Evolutionary conservation across 768 basidiomycete genomes (phyloP).

Genomic region (Cystofilobasidium ferigula): DNA sequence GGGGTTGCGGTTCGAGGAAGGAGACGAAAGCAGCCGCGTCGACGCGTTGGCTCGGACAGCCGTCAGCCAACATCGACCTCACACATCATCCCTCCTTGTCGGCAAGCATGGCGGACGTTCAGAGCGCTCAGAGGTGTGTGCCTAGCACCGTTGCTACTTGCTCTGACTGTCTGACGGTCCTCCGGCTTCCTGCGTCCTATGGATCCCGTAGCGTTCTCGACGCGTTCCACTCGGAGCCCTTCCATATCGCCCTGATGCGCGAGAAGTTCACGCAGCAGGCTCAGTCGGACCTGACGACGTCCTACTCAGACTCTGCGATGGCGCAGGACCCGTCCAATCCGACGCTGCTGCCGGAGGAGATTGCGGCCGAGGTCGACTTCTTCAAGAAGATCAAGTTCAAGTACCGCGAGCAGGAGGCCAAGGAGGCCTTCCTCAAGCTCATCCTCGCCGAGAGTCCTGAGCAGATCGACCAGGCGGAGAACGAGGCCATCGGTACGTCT

Average conservation of each 20-base stretch:
- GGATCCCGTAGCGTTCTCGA: not conserved
- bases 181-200: not conserved
- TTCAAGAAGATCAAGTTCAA: constrained; percentile 75
- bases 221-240: constrained; percentile 3
- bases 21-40: not conserved
- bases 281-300: constrained; percentile 15
- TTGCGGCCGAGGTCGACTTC: constrained; percentile 19
- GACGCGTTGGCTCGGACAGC: not conserved
- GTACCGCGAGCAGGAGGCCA: constrained; percentile 81
- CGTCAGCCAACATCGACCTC: constrained; percentile 1
- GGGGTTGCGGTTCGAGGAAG: not conserved
- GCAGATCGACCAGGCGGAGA: constrained; percentile 66
- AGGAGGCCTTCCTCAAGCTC: constrained; percentile 73
- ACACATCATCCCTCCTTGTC: not conserved
- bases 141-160: not conserved
- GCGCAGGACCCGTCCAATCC: constrained; percentile 25
- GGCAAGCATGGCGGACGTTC: not conserved
- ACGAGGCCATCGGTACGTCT: constrained; percentile 46
- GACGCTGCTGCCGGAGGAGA: constrained; percentile 19
- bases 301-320: constrained; percentile 25
- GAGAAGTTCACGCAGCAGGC: constrained; percentile 19
- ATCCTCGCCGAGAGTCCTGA: constrained; percentile 78
- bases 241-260: constrained; percentile 23
- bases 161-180: not conserved
- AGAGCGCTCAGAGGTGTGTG: not conserved